Evolutionary conservation across 208 protist species (phyloP).

Genomic region (Trichomonas tenax): DNA sequence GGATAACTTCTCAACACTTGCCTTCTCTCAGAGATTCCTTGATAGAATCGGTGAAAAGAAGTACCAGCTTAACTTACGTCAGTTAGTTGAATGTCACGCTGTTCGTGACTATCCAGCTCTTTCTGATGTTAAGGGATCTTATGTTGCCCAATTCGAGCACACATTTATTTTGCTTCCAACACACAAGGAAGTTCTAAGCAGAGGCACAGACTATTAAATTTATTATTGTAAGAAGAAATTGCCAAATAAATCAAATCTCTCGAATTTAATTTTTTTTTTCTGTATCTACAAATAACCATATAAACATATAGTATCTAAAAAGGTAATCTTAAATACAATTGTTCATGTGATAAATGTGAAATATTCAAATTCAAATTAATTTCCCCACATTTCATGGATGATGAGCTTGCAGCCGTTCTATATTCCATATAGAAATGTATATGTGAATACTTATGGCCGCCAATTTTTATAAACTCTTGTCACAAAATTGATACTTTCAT

Average conservation of each 20-base stretch:
- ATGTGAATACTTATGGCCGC: no score
- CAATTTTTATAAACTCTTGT: no score
- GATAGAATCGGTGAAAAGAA: conserved; percentile 60
- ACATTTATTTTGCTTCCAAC: conserved; percentile 34
- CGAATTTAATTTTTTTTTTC: no score
- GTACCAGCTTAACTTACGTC: conserved; percentile 57
- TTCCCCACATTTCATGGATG: no score
- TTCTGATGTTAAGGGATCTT: conserved; percentile 77
- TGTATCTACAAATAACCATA: no score
- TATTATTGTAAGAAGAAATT: background rate
- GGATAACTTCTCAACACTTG: conserved; percentile 76
- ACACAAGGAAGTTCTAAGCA: conserved; percentile 41
- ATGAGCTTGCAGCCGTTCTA: no score
- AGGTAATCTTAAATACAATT: no score
- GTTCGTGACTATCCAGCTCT: conserved; percentile 88
- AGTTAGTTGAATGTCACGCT: conserved; percentile 57
- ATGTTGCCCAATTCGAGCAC: conserved; percentile 77
- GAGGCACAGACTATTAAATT: conserved; percentile 37
- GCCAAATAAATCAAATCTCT: background rate
- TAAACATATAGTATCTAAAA: no score
- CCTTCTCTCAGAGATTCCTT: conserved; percentile 75
- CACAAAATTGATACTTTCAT: no score
- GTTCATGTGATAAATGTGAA: no score
- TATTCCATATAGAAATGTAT: no score
- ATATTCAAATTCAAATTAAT: no score